Evolutionary conservation across 257 asterid genomes (phyloP), one percentile per base, ranked within the genome.

Genomic region (Solanum paucissectum): DNA sequence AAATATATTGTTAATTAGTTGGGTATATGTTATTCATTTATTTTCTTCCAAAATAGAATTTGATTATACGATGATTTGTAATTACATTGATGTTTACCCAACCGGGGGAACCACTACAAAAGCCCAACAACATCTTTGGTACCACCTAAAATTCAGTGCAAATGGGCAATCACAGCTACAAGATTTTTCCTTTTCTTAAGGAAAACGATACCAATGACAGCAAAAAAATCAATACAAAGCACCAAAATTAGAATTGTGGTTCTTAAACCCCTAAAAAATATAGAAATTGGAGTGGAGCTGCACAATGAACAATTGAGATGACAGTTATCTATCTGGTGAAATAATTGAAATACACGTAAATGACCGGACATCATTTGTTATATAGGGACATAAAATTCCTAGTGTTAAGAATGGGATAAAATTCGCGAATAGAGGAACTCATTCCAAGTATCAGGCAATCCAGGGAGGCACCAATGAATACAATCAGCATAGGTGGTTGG

Each of bases 391-490:
- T 49, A 14, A 25, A 77, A 29, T 14, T 34, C 20, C 38, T 44
- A 79, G 38, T 33, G 91, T 91, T 88, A 90, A 49, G 91, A 69
- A 21, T 88, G 90, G 25, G 92, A 89, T 49, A 92, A 84, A 37
- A 92, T 91, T 27, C 86, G 71, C 1, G 92, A 83, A 46, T 91
- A 92, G 58, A 92, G 73, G 64, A 95, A 94, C 90, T 95, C 95
- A 23, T 95, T 95, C 98, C 98, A 95, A 1, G 93, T 92, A 44
- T 94, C 98, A 9, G 98, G 98, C 90, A 95, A 79, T 2, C 98
- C 98, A 0, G 98, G 98, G 20, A 95, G 94, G 88, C 98, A 95
- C 98, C 98, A 95, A 27, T 95, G 98, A 32, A 95, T 95, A 87
- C 98, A 95, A 46, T 95, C 98, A 4, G 98, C 95, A 20, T 71